Evolutionary conservation across 2,329 filamentous ascomycete species (phyloP), one percentile per base, ranked within the genome.

Genomic region (Coniella vitis): DNA sequence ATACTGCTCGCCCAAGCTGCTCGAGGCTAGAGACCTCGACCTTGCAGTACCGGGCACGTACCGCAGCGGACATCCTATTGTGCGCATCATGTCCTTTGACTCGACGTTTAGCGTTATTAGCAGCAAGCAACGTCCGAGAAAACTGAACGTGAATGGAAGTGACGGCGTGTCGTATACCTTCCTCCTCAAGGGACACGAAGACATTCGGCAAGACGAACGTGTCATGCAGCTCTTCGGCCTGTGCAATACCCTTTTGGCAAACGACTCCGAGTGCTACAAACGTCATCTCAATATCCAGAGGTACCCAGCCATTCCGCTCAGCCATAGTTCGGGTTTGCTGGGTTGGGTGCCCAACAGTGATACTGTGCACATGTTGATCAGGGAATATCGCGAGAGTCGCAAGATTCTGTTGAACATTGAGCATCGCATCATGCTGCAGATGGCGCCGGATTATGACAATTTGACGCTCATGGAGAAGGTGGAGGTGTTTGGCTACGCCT

Each of bases 401-500:
- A 95, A 96, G 71, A 99, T 99, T 56, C 72, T 99, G 35, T 84
- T 98, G 57, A 99, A 98, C 63, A 99, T 99, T 56, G 93, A 99
- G 70, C 93, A 99, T 64, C 86, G 94, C 38, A 98, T 98, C 65
- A 99, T 99, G 93, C 74, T 99, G 49, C 94, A 99, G 66, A 98
- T 98, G 93, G 93, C 93, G 20, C 94, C 93, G 0, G 93, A 99
- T 64, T 98, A 97, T 62, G 93, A 98, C 63, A 96, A 95, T 61
- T 81, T 99, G 40, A 97, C 94, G 1, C 79, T 99, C 32, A 97
- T 99, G 93, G 94, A 99, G 65, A 99, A 98, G 71, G 94, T 98
- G 0, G 94, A 99, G 67, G 93, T 99, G 10, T 99, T 99, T 63
- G 91, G 93, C 29, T 99, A 99, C 65, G 94, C 93, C 4, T 83